A percentile compares a stretch with the other conserved stretches of the same genome.
phyloP scores from a whole-genome alignment of 108 stramenopile genomes.

The Fistulifera solaris region DNA sequence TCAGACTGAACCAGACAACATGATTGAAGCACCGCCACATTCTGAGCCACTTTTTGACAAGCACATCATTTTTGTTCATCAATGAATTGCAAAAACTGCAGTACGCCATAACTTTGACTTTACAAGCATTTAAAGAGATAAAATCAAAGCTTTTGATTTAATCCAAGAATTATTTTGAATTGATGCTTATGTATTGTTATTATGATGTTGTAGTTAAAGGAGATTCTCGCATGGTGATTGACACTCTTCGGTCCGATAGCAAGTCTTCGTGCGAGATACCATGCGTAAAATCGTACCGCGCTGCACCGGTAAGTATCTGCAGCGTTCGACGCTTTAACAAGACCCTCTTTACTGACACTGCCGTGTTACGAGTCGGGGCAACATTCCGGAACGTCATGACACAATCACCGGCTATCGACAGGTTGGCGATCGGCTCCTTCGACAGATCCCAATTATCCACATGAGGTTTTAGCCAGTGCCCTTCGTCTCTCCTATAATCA shows the following conservation, averaged over 20 bases:
- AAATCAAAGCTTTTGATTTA: no score
- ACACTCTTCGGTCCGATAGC: constrained; percentile 36
- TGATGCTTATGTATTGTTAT: no score
- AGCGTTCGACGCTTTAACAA: constrained; percentile 33
- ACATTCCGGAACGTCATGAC: constrained; percentile 45
- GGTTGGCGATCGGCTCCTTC: constrained; percentile 55
- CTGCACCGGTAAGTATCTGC: constrained; percentile 44
- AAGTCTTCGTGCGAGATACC: constrained; percentile 52
- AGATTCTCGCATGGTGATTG: constrained; percentile 55
- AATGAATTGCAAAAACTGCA: no score
- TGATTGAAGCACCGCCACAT: no score
- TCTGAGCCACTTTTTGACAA: no score
- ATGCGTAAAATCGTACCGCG: constrained; percentile 57
- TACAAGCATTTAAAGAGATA: no score
- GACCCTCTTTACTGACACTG: constrained; percentile 9
- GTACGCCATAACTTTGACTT: no score
- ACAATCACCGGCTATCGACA: constrained; percentile 49
- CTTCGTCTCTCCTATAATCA: constrained; percentile 36
- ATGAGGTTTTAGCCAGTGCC: constrained; percentile 38
- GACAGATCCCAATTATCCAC: constrained; percentile 53
- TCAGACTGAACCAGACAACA: no score
- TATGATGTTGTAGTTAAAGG: no score
- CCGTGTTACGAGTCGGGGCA: constrained; percentile 11
- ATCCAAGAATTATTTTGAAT: no score
- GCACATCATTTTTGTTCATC: no score